Conservation (phyloP, 352 stramenopile species). For the Albugo laibachii region DNA sequence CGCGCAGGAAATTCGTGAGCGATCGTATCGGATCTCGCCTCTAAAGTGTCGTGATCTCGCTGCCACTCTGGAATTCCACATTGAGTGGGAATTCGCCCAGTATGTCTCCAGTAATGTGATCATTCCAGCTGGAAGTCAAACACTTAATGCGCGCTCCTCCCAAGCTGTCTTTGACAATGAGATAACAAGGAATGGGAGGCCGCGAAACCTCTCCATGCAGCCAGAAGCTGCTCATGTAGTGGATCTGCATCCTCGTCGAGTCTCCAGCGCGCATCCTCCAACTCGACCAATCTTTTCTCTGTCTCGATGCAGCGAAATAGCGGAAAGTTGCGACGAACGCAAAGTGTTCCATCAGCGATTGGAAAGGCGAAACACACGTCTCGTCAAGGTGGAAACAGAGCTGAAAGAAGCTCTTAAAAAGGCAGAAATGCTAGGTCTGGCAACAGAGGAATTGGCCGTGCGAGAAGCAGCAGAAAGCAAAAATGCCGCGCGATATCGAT, state of each 20-base stretch:
- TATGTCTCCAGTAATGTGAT: too few species aligned
- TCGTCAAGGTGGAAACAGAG: slow-evolving; percentile 56
- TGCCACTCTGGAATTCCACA: slow-evolving; percentile 50
- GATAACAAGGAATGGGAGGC: too few species aligned
- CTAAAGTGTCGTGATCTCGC: slow-evolving; percentile 57
- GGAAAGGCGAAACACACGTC: slow-evolving; percentile 49
- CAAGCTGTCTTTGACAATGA: too few species aligned
- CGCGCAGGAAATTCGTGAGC: slow-evolving; percentile 14
- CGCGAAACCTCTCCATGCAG: too few species aligned
- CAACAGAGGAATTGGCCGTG: slow-evolving; percentile 42
- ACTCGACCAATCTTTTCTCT: too few species aligned
- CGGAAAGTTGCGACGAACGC: slow-evolving; percentile 10
- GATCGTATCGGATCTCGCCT: slow-evolving; percentile 37
- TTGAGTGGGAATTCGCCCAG: slow-evolving; percentile 35
- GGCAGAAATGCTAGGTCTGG: slow-evolving; percentile 33
- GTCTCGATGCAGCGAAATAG: too few species aligned
- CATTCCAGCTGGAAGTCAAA: too few species aligned
- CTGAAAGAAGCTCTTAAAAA: slow-evolving; percentile 62
- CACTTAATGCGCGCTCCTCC: too few species aligned
- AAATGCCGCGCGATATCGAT: slow-evolving; percentile 29
- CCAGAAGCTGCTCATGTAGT: too few species aligned
- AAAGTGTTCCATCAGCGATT: slow-evolving; percentile 31
- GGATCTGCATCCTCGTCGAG: too few species aligned
- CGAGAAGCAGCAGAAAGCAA: slow-evolving; percentile 42
- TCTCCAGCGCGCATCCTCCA: too few species aligned